A percentile compares a stretch with the other conserved stretches of the same genome.
Evolutionary conservation across 2,329 filamentous ascomycete genomes (phyloP).

Genomic region (Pseudonectria buxi): DNA sequence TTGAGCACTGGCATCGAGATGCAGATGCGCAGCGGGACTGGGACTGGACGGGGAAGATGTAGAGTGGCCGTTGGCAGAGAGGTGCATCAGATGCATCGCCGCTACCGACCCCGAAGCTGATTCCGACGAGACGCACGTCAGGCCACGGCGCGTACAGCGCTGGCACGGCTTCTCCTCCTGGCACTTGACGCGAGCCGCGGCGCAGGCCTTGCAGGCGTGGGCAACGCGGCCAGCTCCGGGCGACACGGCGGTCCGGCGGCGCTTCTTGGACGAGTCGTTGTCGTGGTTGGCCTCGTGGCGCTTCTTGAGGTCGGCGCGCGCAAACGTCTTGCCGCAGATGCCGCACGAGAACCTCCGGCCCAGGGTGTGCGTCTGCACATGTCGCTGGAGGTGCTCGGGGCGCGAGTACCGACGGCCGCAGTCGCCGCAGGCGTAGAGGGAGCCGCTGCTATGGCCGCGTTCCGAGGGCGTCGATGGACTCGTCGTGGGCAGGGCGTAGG

Average conservation of each 20-base stretch:
- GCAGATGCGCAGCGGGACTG: constrained; percentile 15
- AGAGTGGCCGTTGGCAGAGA: constrained; percentile 31
- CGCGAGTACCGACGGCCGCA: constrained; percentile 46
- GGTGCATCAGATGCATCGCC: constrained; percentile 37
- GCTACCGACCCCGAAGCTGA: constrained; percentile 34
- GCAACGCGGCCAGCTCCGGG: constrained; percentile 43
- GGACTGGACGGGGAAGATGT: constrained; percentile 16
- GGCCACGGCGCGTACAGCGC: constrained; percentile 40
- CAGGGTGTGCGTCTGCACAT: constrained; percentile 44
- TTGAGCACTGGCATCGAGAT: constrained; percentile 2
- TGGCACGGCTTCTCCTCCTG: constrained; percentile 49
- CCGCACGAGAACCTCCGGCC: constrained; percentile 44
- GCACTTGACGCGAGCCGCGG: constrained; percentile 47
- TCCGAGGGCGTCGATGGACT: constrained; percentile 4
- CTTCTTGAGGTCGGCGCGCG: constrained; percentile 46
- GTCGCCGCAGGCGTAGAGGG: constrained; percentile 44
- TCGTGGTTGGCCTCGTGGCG: constrained; percentile 46
- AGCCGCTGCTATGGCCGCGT: constrained; percentile 22
- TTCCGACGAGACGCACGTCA: constrained; percentile 36
- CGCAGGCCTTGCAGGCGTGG: constrained; percentile 46
- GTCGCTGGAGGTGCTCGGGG: constrained; percentile 47
- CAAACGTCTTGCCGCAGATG: constrained; percentile 48
- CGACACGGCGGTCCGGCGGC: constrained; percentile 38
- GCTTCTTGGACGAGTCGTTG: constrained; percentile 41
- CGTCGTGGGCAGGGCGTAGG: constrained; percentile 3